phyloP scores from a whole-genome alignment of 2,329 filamentous ascomycete genomes.

The Penicillium sp. region DNA sequence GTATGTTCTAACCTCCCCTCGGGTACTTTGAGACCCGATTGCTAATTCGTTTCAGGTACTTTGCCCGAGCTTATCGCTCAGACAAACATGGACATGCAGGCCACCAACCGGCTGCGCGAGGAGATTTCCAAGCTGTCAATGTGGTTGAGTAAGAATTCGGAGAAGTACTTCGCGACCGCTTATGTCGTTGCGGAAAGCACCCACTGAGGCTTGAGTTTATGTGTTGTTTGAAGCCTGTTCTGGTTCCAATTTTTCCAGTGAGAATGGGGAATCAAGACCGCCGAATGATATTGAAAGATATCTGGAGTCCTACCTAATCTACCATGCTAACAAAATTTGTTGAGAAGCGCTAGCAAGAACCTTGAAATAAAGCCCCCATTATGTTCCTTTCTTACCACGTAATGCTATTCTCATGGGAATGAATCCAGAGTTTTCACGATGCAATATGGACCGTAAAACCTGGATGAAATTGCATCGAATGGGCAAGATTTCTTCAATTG shows the following conservation, averaged over 20 bases:
- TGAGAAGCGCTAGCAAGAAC: too few relatives aligned
- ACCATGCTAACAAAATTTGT: too few relatives aligned
- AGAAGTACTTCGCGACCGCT: constrained; percentile 67
- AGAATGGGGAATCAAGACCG: too few relatives aligned
- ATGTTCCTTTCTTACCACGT: too few relatives aligned
- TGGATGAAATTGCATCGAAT: too few relatives aligned
- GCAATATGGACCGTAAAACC: too few relatives aligned
- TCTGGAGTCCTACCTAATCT: too few relatives aligned
- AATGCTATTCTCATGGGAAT: too few relatives aligned
- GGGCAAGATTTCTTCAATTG: too few relatives aligned
- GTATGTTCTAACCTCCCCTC: constrained; percentile 53
- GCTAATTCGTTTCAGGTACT: constrained; percentile 61
- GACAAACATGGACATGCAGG: constrained; percentile 96
- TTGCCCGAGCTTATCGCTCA: constrained; percentile 93
- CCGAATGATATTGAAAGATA: too few relatives aligned
- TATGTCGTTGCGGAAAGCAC: constrained; percentile 46
- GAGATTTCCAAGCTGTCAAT: constrained; percentile 83
- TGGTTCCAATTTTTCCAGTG: not conserved
- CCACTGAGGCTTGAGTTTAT: constrained; percentile 20
- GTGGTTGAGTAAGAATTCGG: constrained; percentile 78
- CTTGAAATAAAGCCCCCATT: too few relatives aligned
- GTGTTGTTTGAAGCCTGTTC: not conserved
- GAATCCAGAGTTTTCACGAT: too few relatives aligned
- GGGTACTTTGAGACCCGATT: not conserved
- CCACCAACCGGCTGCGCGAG: constrained; percentile 82